A percentile compares a stretch with the other conserved stretches of the same genome.
Evolutionary conservation across 495 filamentous ascomycete species (phyloP).

Genomic region (Cenococcum geophilum): DNA sequence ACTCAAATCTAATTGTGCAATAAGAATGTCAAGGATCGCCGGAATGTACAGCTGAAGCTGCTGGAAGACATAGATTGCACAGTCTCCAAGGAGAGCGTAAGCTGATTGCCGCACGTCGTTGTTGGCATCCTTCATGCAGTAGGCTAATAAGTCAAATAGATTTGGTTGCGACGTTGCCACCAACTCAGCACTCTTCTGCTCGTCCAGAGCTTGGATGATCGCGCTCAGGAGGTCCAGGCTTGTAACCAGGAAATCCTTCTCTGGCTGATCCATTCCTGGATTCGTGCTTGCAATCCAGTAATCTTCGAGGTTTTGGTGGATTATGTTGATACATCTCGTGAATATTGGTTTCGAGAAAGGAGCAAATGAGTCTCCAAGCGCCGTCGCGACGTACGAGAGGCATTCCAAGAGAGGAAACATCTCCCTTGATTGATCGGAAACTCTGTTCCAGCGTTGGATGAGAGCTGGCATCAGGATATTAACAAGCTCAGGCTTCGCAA

Average conservation of each 20-base stretch:
- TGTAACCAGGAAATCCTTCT: slow-evolving; percentile 96
- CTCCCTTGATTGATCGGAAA: slow-evolving; percentile 84
- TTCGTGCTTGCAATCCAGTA: slow-evolving; percentile 58
- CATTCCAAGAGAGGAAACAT: slow-evolving; percentile 93
- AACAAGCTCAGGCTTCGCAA: slow-evolving; percentile 71
- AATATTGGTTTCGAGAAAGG: slow-evolving; percentile 82
- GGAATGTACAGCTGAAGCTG: slow-evolving; percentile 71
- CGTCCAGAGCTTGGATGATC: slow-evolving; percentile 85
- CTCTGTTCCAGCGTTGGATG: slow-evolving; percentile 80
- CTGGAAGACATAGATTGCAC: slow-evolving; percentile 87
- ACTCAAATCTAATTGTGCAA: slow-evolving; percentile 80
- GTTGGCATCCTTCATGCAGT: slow-evolving; percentile 88
- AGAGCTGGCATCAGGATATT: slow-evolving; percentile 90
- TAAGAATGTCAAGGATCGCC: slow-evolving; percentile 67
- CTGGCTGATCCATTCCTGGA: slow-evolving; percentile 66
- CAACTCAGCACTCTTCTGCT: slow-evolving; percentile 64
- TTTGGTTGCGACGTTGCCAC: slow-evolving; percentile 66
- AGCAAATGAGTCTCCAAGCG: slow-evolving; percentile 73
- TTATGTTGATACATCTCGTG: slow-evolving; percentile 77
- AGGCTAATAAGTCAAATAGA: slow-evolving; percentile 83
- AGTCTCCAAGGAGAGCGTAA: slow-evolving; percentile 92
- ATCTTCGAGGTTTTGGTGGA: slow-evolving; percentile 81
- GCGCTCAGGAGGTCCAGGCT: slow-evolving; percentile 91
- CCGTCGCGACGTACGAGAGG: slow-evolving; percentile 86
- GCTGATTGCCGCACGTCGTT: slow-evolving; percentile 95